A percentile compares a stretch with the other conserved stretches of the same genome.
Conservation (phyloP, 2,329 filamentous ascomycete species). For the Geoglossum cookeanum region DNA sequence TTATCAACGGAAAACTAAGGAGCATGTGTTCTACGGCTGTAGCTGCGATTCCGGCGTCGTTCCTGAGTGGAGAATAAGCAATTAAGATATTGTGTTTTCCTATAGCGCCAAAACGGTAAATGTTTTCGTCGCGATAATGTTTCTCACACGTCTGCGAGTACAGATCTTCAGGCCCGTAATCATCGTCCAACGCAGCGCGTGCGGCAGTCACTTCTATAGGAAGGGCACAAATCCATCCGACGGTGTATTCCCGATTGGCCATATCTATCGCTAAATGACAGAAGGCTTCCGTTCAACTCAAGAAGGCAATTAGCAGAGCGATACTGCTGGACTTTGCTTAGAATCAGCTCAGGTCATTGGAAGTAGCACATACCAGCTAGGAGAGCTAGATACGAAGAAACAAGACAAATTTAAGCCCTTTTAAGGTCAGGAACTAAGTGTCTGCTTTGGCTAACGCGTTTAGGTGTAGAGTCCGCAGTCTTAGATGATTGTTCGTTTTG, state of each 20-base stretch:
- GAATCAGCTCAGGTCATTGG: too few species aligned
- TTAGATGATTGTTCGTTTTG: too few species aligned
- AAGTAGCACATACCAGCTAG: too few species aligned
- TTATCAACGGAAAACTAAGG: not conserved
- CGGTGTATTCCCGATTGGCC: not conserved
- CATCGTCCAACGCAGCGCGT: slow-evolving; percentile 6
- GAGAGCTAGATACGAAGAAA: too few species aligned
- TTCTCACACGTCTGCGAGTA: not conserved
- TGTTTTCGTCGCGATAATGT: not conserved
- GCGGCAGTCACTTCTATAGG: slow-evolving; percentile 5
- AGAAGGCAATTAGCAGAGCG: too few species aligned
- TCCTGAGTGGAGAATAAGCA: not conserved
- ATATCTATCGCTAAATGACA: too few species aligned
- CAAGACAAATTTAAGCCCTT: too few species aligned
- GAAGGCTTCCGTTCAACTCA: too few species aligned
- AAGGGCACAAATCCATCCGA: not conserved
- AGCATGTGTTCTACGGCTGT: not conserved
- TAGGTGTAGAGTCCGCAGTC: too few species aligned
- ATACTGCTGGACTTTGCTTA: too few species aligned
- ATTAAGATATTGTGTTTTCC: not conserved
- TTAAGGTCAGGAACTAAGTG: too few species aligned
- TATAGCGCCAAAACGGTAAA: not conserved
- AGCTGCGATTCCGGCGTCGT: not conserved
- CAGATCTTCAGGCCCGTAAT: slow-evolving; percentile 12
- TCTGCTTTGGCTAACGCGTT: too few species aligned